A percentile compares a stretch with the other conserved stretches of the same genome.
These are phyloP conservation scores for Aspergillus fischeri DNA, from an alignment of 2,329 filamentous ascomycete species.

Conservation along the genomic window DNA sequence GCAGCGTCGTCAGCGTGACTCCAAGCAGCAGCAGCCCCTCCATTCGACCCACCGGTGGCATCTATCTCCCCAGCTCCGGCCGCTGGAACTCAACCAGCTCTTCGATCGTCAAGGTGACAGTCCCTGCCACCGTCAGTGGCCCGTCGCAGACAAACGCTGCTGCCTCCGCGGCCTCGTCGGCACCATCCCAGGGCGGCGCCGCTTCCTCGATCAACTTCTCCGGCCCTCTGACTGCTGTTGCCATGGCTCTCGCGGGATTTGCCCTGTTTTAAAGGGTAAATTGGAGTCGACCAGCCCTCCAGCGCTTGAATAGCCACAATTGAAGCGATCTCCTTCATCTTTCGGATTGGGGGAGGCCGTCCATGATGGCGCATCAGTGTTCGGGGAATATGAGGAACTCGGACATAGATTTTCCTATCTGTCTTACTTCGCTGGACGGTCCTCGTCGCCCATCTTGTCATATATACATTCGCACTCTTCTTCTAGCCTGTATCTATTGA, in stretches of 20 bases:
- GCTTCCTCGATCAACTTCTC: slow-evolving; percentile 22
- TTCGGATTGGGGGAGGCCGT: background rate
- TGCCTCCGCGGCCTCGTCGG: slow-evolving; percentile 11
- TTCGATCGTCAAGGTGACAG: slow-evolving; percentile 17
- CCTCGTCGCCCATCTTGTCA: background rate
- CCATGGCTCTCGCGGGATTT: slow-evolving; percentile 28
- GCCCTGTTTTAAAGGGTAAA: slow-evolving; percentile 27
- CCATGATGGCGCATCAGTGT: background rate
- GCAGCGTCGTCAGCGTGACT: slow-evolving; percentile 3
- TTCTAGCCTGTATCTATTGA: background rate
- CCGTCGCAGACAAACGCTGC: slow-evolving; percentile 4
- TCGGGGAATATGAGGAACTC: background rate
- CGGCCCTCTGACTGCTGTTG: slow-evolving; percentile 27
- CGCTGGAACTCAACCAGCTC: slow-evolving; percentile 12
- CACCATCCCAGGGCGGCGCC: slow-evolving; percentile 14
- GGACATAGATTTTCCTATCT: background rate
- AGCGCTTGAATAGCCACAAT: background rate
- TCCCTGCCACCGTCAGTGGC: slow-evolving; percentile 5
- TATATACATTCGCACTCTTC: background rate
- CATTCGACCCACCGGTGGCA: slow-evolving; percentile 8
- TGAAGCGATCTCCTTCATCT: background rate
- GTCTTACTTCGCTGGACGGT: background rate
- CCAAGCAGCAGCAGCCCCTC: background rate
- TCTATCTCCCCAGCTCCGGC: slow-evolving; percentile 8
- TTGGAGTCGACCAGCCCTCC: background rate